phyloP scores from a whole-genome alignment of 768 basidiomycete species.

The Phlebiopsis gigantea region DNA sequence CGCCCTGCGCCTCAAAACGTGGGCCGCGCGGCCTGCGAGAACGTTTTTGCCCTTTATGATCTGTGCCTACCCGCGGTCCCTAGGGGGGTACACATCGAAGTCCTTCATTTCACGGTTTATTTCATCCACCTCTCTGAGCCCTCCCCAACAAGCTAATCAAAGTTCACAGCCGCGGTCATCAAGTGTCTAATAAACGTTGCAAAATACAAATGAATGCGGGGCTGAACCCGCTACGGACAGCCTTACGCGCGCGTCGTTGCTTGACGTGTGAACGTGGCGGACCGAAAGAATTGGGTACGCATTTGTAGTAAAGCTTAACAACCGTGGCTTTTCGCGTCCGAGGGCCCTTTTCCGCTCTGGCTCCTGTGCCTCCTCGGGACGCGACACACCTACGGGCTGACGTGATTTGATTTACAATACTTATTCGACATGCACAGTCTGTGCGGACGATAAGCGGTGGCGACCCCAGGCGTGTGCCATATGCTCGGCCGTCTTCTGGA shows the following conservation, averaged over 20 bases:
- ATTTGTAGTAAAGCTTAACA: not conserved
- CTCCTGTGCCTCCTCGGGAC: not conserved
- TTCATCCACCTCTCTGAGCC: not conserved
- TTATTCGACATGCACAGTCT: not conserved
- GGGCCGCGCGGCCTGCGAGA: not conserved
- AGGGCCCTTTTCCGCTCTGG: not conserved
- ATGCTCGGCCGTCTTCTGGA: slow-evolving; percentile 13
- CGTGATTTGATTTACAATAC: not conserved
- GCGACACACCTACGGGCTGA: not conserved
- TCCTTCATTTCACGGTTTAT: not conserved
- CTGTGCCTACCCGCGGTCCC: not conserved
- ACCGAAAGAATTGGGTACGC: not conserved
- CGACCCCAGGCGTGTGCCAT: slow-evolving; percentile 8
- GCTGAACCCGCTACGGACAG: not conserved
- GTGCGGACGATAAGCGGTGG: slow-evolving; percentile 10
- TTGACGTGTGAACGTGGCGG: not conserved
- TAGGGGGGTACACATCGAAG: not conserved
- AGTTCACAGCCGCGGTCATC: not conserved
- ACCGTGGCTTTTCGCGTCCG: slow-evolving; percentile 1
- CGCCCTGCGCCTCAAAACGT: not conserved
- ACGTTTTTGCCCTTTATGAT: not conserved
- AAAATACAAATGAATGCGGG: slow-evolving; percentile 11
- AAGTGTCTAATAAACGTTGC: slow-evolving; percentile 5
- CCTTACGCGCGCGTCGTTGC: not conserved
- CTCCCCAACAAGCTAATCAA: not conserved